Conservation (phyloP, 2,329 filamentous ascomycete genomes). For the Aspergillus ibericus region DNA sequence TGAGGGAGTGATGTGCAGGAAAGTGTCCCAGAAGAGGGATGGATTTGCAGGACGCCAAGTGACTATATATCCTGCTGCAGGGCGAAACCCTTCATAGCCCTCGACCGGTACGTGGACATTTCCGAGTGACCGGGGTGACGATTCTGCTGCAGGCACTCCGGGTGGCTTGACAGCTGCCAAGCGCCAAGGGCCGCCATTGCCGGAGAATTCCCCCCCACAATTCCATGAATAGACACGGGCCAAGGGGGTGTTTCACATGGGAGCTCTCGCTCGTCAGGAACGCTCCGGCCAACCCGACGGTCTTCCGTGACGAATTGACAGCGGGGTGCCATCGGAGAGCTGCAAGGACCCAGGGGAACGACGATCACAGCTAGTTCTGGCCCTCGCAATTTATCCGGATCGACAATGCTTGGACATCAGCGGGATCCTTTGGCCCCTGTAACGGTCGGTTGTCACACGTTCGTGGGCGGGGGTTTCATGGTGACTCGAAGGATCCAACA, state of each 20-base stretch:
- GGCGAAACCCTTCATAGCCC: not conserved
- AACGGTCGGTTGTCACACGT: not conserved
- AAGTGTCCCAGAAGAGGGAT: not conserved
- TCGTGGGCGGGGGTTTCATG: not conserved
- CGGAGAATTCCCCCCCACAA: not conserved
- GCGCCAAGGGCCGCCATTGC: not conserved
- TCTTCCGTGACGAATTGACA: not conserved
- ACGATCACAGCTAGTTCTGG: not conserved
- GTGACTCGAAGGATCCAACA: not conserved
- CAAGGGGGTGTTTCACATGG: not conserved
- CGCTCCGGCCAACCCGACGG: not conserved
- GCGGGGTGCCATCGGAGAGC: not conserved
- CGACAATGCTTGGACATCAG: not conserved
- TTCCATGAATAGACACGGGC: constrained; percentile 2
- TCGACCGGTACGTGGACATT: not conserved
- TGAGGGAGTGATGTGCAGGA: not conserved
- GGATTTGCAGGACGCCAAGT: not conserved
- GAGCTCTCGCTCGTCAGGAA: not conserved
- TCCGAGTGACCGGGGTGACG: not conserved
- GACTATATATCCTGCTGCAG: not conserved
- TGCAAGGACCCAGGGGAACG: not conserved
- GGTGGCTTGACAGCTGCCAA: not conserved
- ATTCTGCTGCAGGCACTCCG: no score
- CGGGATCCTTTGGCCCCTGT: not conserved
- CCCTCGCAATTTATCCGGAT: not conserved